Evolutionary conservation across 1,139 yeast genomes (phyloP).

Genomic region (Suhomyces panamericanus): DNA sequence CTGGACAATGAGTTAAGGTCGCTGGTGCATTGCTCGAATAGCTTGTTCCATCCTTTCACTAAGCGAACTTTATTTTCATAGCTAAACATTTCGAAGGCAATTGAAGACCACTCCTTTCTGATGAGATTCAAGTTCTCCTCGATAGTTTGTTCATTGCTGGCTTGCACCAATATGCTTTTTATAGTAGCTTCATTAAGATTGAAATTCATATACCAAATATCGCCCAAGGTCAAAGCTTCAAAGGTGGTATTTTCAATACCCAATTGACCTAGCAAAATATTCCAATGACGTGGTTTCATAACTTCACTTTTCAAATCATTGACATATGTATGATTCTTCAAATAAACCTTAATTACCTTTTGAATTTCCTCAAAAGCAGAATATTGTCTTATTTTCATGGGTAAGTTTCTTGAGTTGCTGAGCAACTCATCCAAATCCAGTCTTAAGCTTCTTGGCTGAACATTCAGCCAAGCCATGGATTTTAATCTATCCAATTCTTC

Average conservation of each 20-base stretch:
- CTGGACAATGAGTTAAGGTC: slow-evolving; percentile 64
- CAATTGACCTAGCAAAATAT: slow-evolving; percentile 41
- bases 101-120: slow-evolving; percentile 47
- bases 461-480: slow-evolving; percentile 49
- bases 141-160: slow-evolving; percentile 70
- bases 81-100: slow-evolving; percentile 55
- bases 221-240: slow-evolving; percentile 48
- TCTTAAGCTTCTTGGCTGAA: slow-evolving; percentile 51
- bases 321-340: slow-evolving; percentile 42
- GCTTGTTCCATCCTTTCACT: slow-evolving; percentile 66
- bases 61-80: slow-evolving; percentile 56
- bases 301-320: slow-evolving; percentile 56
- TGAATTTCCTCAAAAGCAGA: slow-evolving; percentile 67
- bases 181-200: slow-evolving; percentile 46
- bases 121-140: slow-evolving; percentile 57
- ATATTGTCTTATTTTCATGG: slow-evolving; percentile 64
- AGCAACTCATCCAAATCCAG: slow-evolving; percentile 53
- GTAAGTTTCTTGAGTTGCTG: slow-evolving; percentile 50
- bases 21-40: slow-evolving; percentile 60
- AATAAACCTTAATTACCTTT: slow-evolving; percentile 40
- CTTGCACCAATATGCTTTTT: slow-evolving; percentile 55
- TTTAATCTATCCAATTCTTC: slow-evolving; percentile 49
- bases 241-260: slow-evolving; percentile 19
- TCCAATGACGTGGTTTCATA: slow-evolving; percentile 73
- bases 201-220: slow-evolving; percentile 61